Evolutionary conservation across 1,284 basidiomycete genomes (phyloP), one percentile per base, ranked within the genome.

Genomic region (Leccinum cinnamomeum): DNA sequence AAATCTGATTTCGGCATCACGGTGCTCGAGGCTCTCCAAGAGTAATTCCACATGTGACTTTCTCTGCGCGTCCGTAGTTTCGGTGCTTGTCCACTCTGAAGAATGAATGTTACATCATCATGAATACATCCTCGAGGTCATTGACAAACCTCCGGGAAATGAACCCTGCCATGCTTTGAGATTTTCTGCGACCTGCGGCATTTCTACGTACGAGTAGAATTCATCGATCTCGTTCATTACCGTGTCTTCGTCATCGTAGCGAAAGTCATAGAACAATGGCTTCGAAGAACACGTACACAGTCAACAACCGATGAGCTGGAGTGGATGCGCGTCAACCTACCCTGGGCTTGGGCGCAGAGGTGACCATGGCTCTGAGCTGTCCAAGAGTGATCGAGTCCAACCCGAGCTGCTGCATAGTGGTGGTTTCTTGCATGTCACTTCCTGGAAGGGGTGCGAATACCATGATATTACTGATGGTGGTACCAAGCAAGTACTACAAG

Each of bases 141-240:
- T 44, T 30, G 56, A 77, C 83, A 67, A 70, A 90, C 92, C 89
- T 76, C 86, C 86, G 41, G 82, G 77, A 72, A 92, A 95, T 50
- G 89, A 92, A 51, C 90, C 90, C 70, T 91, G 86, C 90, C 95
- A 98, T 53, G 91, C 89, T 69, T 88, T 89, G 64, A 93, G 79
- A 74, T 95, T 95, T 81, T 96, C 93, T 3, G 88, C 86, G 14
- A 96, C 88, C 74, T 95, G 92, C 1, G 91, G 88, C 82, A 95
- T 94, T 79, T 99, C 97, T 62, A 97, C 90, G 78, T 98, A 99
- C 28, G 95, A 95, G 78, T 97, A 99, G 79, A 99, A 98, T 78
- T 99, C 97, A 67, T 98, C 93, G 54, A 99, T 90, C 77, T 98
- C 97, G 70, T 94, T 92, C 82, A 96, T 90, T 53, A 98, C 87